These are phyloP conservation scores for Balakata baccata DNA, from an alignment of 345 rosid species.

Conservation along the genomic window DNA sequence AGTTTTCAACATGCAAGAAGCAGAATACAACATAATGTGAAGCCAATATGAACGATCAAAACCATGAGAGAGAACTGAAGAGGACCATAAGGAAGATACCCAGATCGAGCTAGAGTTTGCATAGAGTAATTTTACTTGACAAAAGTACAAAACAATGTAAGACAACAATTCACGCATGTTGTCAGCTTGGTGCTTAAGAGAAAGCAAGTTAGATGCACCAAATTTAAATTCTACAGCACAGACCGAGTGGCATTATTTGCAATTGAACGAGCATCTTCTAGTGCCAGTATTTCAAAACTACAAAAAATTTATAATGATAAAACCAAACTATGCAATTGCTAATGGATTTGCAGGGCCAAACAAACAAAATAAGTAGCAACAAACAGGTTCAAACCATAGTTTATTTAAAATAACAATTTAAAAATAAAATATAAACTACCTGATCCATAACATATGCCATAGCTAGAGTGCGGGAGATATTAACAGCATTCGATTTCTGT, in stretches of 20 bases:
- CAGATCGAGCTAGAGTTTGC: not conserved
- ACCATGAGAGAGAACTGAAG: not conserved
- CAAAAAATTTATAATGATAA: too few relatives aligned
- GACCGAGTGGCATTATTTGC: not conserved
- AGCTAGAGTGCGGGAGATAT: constrained; percentile 68
- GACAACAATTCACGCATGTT: not conserved
- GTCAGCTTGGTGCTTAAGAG: not conserved
- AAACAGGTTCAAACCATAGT: not conserved
- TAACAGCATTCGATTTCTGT: constrained; percentile 65
- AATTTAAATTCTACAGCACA: constrained; percentile 1
- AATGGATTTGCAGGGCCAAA: not conserved
- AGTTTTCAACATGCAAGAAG: constrained; percentile 1
- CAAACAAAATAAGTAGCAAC: not conserved
- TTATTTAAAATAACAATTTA: not conserved
- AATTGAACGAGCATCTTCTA: not conserved
- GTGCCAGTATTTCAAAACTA: not conserved
- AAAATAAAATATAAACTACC: constrained; percentile 36
- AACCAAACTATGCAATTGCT: not conserved
- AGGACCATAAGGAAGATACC: not conserved
- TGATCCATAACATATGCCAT: constrained; percentile 98
- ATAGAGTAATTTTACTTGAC: not conserved
- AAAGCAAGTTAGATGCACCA: constrained; percentile 4
- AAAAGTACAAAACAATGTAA: not conserved
- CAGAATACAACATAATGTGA: constrained; percentile 3
- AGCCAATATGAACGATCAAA: not conserved